Evolutionary conservation across 1,284 basidiomycete genomes (phyloP).

Genomic region (Trichosporon faecale): DNA sequence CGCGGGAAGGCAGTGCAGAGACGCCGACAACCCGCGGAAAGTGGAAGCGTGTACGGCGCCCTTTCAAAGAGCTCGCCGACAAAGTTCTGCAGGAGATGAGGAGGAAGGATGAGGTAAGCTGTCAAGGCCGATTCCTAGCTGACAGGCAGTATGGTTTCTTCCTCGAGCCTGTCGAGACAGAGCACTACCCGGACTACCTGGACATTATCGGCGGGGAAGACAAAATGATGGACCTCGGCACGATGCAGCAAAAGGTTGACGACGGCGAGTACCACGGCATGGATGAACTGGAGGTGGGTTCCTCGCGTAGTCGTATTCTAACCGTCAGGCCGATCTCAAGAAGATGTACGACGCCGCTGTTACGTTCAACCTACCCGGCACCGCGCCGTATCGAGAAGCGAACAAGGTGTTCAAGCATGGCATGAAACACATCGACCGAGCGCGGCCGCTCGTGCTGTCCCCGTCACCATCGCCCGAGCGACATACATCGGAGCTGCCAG

Average conservation of each 20-base stretch:
- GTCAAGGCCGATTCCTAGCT: background rate
- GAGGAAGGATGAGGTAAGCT: conserved; percentile 43
- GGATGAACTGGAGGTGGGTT: conserved; percentile 45
- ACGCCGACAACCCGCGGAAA: conserved; percentile 27
- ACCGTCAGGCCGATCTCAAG: conserved; percentile 40
- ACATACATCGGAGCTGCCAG: conserved; percentile 15
- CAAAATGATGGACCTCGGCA: conserved; percentile 51
- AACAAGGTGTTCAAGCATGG: conserved; percentile 39
- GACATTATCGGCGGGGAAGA: conserved; percentile 48
- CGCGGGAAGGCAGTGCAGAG: conserved; percentile 14
- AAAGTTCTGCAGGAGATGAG: conserved; percentile 44
- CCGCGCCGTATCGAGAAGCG: conserved; percentile 43
- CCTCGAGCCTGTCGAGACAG: conserved; percentile 44
- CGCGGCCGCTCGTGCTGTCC: conserved; percentile 40
- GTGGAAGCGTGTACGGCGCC: conserved; percentile 44
- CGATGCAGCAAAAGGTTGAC: conserved; percentile 51
- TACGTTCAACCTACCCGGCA: conserved; percentile 46
- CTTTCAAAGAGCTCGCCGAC: conserved; percentile 41
- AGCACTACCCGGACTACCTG: conserved; percentile 48
- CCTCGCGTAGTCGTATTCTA: background rate
- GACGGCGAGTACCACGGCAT: conserved; percentile 40
- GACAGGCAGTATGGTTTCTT: conserved; percentile 45
- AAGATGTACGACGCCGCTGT: conserved; percentile 44
- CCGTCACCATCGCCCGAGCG: conserved; percentile 38
- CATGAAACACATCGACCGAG: conserved; percentile 47